phyloP scores from a whole-genome alignment of 164 flowering plant genomes.

The Nymphaea colorata region DNA sequence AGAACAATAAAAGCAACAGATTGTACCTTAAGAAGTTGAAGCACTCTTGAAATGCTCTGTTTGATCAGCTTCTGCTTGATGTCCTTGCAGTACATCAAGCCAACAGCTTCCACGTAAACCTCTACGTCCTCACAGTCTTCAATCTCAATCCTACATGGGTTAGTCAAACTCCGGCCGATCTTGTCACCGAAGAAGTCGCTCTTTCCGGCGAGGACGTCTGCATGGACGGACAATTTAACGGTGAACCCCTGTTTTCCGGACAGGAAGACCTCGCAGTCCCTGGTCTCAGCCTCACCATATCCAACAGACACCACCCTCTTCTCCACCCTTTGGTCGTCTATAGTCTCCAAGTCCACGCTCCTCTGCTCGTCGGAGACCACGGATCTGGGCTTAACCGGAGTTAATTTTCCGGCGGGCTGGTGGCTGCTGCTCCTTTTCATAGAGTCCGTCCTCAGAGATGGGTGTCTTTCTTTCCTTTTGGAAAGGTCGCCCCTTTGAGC shows the following conservation, averaged over 20 bases:
- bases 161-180: slow-evolving; percentile 33
- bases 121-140: slow-evolving; percentile 90
- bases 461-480: background rate
- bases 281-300: slow-evolving; percentile 83
- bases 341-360: background rate
- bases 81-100: slow-evolving; percentile 91
- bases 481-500: slow-evolving; percentile 34
- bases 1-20: background rate
- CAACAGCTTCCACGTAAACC: slow-evolving; percentile 83
- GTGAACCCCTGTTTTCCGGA: slow-evolving; percentile 77
- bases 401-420: background rate
- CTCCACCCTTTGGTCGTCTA: background rate
- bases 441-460: background rate
- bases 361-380: background rate
- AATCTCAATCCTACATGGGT: slow-evolving; percentile 42
- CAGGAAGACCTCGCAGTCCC: slow-evolving; percentile 70
- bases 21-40: slow-evolving; percentile 87
- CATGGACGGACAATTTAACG: slow-evolving; percentile 82
- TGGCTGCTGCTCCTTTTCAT: background rate
- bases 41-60: slow-evolving; percentile 75
- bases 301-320: slow-evolving; percentile 46
- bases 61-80: slow-evolving; percentile 77
- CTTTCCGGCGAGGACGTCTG: slow-evolving; percentile 39
- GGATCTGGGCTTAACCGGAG: background rate
- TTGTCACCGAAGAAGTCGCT: slow-evolving; percentile 62